These are phyloP conservation scores for Phragmites australis DNA, from an alignment of 176 grass and related monocot genomes.

Conservation along the genomic window DNA sequence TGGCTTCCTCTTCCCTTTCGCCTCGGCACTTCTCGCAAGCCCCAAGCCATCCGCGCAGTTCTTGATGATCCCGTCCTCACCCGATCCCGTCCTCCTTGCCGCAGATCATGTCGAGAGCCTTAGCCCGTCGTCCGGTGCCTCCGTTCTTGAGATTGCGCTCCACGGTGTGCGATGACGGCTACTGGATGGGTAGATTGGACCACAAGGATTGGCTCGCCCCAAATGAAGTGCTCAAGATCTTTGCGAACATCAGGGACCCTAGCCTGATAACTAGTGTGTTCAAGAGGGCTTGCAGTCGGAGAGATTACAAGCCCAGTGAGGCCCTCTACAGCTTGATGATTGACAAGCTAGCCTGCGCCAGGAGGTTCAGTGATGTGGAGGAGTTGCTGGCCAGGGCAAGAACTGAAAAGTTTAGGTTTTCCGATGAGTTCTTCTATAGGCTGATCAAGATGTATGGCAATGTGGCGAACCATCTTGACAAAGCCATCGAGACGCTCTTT, in stretches of 20 bases:
- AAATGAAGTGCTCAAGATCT: slow-evolving; percentile 82
- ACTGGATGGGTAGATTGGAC: slow-evolving; percentile 69
- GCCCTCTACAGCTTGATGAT: slow-evolving; percentile 72
- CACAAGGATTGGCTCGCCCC: slow-evolving; percentile 93
- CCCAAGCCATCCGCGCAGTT: not conserved
- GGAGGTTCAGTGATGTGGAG: slow-evolving; percentile 71
- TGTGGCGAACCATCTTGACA: slow-evolving; percentile 67
- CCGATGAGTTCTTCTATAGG: slow-evolving; percentile 74
- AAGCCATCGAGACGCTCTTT: slow-evolving; percentile 62
- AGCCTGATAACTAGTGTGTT: slow-evolving; percentile 49
- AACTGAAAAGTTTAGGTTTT: slow-evolving; percentile 57
- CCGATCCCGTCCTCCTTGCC: not conserved
- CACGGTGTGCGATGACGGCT: slow-evolving; percentile 34
- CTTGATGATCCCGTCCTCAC: not conserved
- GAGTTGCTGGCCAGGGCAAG: slow-evolving; percentile 58
- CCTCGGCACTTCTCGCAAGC: not conserved
- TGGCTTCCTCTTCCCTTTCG: not conserved
- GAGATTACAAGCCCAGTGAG: slow-evolving; percentile 78
- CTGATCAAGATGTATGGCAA: slow-evolving; percentile 94
- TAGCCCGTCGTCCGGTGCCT: slow-evolving; percentile 23
- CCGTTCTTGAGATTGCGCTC: slow-evolving; percentile 43
- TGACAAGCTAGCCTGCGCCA: slow-evolving; percentile 60
- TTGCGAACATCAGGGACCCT: slow-evolving; percentile 57
- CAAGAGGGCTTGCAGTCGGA: slow-evolving; percentile 48
- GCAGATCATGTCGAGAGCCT: slow-evolving; percentile 38